A percentile compares a stretch with the other conserved stretches of the same genome.
Evolutionary conservation across 352 stramenopile genomes (phyloP).

Genomic region (Phytophthora syringae): DNA sequence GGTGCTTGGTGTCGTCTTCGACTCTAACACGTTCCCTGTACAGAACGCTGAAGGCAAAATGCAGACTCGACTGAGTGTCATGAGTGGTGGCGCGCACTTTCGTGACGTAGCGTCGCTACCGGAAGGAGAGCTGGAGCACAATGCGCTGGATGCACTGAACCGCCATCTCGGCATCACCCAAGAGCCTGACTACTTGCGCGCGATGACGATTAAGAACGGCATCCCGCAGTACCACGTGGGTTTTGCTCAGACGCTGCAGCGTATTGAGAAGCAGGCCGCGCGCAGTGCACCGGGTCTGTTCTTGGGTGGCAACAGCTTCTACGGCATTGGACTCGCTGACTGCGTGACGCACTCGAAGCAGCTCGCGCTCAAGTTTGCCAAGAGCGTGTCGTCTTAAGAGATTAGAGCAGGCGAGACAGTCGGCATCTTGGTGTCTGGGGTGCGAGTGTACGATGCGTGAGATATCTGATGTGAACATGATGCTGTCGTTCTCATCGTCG

Average conservation of each 20-base stretch:
- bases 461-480: slow-evolving; percentile 18
- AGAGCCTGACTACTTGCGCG: slow-evolving; percentile 64
- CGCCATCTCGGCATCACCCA: slow-evolving; percentile 75
- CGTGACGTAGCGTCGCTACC: slow-evolving; percentile 56
- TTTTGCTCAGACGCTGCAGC: slow-evolving; percentile 63
- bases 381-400: slow-evolving; percentile 37
- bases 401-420: slow-evolving; percentile 13
- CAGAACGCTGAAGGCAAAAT: slow-evolving; percentile 55
- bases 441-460: slow-evolving; percentile 11
- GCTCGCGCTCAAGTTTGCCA: slow-evolving; percentile 73
- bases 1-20: slow-evolving; percentile 86
- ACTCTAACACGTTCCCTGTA: slow-evolving; percentile 89
- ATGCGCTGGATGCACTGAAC: slow-evolving; percentile 72
- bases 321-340: slow-evolving; percentile 87
- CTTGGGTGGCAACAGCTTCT: slow-evolving; percentile 88
- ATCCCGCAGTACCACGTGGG: slow-evolving; percentile 91
- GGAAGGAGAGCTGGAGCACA: slow-evolving; percentile 52
- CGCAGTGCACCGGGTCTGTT: slow-evolving; percentile 50
- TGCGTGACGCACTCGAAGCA: slow-evolving; percentile 85
- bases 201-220: slow-evolving; percentile 57
- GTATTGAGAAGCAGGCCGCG: slow-evolving; percentile 59
- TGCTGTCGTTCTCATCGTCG: slow-evolving; percentile 14
- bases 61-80: slow-evolving; percentile 86
- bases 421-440: slow-evolving; percentile 9
- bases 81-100: slow-evolving; percentile 84